A percentile compares a stretch with the other conserved stretches of the same genome.
phyloP scores from a whole-genome alignment of 495 filamentous ascomycete species.

The Stereocaulon alpinum region DNA sequence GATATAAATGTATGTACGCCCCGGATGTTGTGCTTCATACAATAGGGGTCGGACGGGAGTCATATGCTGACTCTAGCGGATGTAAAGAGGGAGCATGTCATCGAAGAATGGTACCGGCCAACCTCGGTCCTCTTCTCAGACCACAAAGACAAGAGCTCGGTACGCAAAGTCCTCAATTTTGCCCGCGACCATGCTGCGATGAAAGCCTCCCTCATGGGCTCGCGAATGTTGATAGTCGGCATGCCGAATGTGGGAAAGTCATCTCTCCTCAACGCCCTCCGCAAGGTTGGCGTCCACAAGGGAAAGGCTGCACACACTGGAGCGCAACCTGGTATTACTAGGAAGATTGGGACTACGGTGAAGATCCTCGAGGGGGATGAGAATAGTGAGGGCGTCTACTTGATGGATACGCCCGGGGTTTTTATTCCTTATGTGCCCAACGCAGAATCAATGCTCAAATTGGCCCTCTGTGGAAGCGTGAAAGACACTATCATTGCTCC shows the following conservation, averaged over 20 bases:
- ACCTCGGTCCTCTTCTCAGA: constrained; percentile 56
- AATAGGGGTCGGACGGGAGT: neutral
- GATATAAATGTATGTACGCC: constrained; percentile 25
- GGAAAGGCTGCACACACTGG: constrained; percentile 77
- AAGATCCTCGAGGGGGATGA: constrained; percentile 58
- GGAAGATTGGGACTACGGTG: constrained; percentile 72
- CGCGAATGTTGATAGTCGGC: constrained; percentile 77
- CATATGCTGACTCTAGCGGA: neutral
- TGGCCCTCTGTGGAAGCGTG: constrained; percentile 80
- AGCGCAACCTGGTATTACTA: constrained; percentile 76
- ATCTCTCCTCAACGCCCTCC: constrained; percentile 78
- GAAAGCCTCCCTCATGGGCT: constrained; percentile 50
- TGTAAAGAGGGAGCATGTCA: constrained; percentile 32
- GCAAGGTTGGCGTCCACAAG: constrained; percentile 53
- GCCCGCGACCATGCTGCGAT: constrained; percentile 37
- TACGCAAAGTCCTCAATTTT: constrained; percentile 46
- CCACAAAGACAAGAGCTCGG: constrained; percentile 38
- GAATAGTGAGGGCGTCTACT: constrained; percentile 45
- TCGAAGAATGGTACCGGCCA: constrained; percentile 49
- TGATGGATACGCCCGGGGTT: constrained; percentile 73
- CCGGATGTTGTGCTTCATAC: neutral
- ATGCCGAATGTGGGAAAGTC: constrained; percentile 96
- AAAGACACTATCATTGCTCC: constrained; percentile 75
- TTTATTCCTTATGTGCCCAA: constrained; percentile 86
- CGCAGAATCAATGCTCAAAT: constrained; percentile 80